Evolutionary conservation across 345 rosid genomes (phyloP).

Genomic region (Ceriops tagal): DNA sequence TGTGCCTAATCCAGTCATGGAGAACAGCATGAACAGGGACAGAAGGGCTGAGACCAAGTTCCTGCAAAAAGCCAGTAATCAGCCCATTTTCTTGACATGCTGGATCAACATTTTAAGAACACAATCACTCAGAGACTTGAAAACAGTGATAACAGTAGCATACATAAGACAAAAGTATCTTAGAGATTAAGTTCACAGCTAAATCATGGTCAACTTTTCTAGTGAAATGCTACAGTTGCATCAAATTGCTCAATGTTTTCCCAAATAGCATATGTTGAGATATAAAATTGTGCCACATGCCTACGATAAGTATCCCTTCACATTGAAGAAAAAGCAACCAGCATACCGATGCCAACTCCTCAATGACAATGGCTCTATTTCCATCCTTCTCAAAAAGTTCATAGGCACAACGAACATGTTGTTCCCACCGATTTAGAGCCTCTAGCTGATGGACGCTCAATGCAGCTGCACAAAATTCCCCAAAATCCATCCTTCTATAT

Average conservation of each 20-base stretch:
- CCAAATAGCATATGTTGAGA: too few species aligned
- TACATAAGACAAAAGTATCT: too few species aligned
- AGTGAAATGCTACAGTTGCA: too few species aligned
- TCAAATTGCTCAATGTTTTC: too few species aligned
- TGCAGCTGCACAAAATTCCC: slow-evolving; percentile 92
- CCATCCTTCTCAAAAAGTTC: slow-evolving; percentile 96
- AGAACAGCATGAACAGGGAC: slow-evolving; percentile 34
- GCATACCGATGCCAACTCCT: slow-evolving; percentile 89
- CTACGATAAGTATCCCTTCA: neutral
- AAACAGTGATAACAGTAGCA: too few species aligned
- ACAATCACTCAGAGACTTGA: too few species aligned
- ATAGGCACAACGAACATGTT: slow-evolving; percentile 79
- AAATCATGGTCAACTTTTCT: too few species aligned
- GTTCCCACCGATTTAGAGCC: slow-evolving; percentile 88
- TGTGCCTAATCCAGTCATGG: slow-evolving; percentile 34
- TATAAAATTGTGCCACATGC: too few species aligned
- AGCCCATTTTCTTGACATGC: neutral
- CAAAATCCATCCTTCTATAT: slow-evolving; percentile 86
- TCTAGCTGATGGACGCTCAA: slow-evolving; percentile 88
- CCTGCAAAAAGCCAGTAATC: slow-evolving; percentile 43
- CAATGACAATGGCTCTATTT: slow-evolving; percentile 77
- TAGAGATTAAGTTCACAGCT: too few species aligned
- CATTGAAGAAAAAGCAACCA: neutral
- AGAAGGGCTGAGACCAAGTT: slow-evolving; percentile 82
- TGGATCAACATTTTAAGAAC: too few species aligned